Percentiles rank a stretch among this genome's conserved stretches.
phyloP scores from a whole-genome alignment of 2,329 filamentous ascomycete species.

The Alternaria longipes region DNA sequence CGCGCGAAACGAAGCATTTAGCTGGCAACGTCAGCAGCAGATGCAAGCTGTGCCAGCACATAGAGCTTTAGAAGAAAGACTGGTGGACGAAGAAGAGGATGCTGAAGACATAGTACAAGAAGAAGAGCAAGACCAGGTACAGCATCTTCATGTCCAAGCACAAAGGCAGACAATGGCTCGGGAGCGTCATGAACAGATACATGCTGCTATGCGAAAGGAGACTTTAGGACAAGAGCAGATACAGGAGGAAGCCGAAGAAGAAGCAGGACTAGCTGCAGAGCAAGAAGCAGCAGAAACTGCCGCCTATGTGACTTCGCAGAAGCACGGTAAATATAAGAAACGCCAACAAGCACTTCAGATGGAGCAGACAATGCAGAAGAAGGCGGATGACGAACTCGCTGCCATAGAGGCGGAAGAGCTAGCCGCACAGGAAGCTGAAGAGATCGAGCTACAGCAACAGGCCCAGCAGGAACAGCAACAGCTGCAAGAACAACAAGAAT shows the following conservation, averaged over 20 bases:
- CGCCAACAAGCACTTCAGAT: background rate
- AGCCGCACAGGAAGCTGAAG: background rate
- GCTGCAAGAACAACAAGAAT: background rate
- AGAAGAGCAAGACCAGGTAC: background rate
- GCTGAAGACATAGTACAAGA: background rate
- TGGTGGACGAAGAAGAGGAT: background rate
- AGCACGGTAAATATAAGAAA: background rate
- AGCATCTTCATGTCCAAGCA: background rate
- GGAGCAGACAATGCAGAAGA: background rate
- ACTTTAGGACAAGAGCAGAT: background rate
- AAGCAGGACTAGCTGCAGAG: background rate
- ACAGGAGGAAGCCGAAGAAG: background rate
- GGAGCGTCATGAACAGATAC: background rate
- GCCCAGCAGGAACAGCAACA: background rate
- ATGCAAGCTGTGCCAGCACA: background rate
- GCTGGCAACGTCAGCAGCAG: background rate
- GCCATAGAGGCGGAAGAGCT: background rate
- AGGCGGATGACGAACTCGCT: background rate
- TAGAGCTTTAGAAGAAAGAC: background rate
- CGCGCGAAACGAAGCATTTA: background rate
- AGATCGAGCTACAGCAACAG: background rate
- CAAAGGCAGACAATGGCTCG: background rate
- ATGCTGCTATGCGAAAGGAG: background rate
- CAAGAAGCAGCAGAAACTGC: background rate
- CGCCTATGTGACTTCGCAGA: background rate